Percentiles rank a stretch among this genome's conserved stretches.
These are phyloP conservation scores for Globisporangium ultimum DNA, from an alignment of 352 stramenopile species.

Conservation along the genomic window DNA sequence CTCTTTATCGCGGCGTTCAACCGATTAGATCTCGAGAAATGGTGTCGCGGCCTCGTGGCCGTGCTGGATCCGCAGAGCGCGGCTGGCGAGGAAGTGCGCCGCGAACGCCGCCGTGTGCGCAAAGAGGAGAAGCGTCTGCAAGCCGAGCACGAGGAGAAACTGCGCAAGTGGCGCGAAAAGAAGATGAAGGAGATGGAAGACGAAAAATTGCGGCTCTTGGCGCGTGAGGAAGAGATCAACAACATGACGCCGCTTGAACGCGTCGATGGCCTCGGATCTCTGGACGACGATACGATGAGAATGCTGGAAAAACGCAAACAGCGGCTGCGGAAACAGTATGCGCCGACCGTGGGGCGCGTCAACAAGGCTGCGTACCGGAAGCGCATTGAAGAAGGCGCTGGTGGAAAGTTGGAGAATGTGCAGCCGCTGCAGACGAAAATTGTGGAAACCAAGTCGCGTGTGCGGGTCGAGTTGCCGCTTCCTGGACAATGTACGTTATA, in stretches of 20 bases:
- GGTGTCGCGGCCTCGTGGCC: slow-evolving; percentile 68
- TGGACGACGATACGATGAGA: slow-evolving; percentile 70
- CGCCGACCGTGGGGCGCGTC: slow-evolving; percentile 61
- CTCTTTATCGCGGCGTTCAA: slow-evolving; percentile 78
- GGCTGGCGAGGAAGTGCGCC: slow-evolving; percentile 49
- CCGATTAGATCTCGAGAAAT: slow-evolving; percentile 79
- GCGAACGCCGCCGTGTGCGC: slow-evolving; percentile 49
- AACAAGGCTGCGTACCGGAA: slow-evolving; percentile 78
- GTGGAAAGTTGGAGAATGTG: slow-evolving; percentile 78
- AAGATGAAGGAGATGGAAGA: slow-evolving; percentile 50
- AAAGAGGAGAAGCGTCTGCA: slow-evolving; percentile 61
- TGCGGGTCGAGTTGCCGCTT: slow-evolving; percentile 67
- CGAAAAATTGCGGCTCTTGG: slow-evolving; percentile 47
- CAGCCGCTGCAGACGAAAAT: slow-evolving; percentile 59
- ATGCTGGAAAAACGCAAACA: slow-evolving; percentile 78
- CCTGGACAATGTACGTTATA: slow-evolving; percentile 70
- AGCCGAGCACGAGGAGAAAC: slow-evolving; percentile 57
- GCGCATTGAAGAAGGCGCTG: slow-evolving; percentile 67
- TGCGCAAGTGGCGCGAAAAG: slow-evolving; percentile 67
- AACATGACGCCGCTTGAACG: slow-evolving; percentile 76
- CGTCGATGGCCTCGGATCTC: slow-evolving; percentile 54
- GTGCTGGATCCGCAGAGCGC: slow-evolving; percentile 69
- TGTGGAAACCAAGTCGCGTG: slow-evolving; percentile 59
- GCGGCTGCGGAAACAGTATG: slow-evolving; percentile 61
- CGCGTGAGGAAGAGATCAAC: slow-evolving; percentile 63